Conservation (phyloP, 2,329 filamentous ascomycete species). For the Talaromyces marneffei region DNA sequence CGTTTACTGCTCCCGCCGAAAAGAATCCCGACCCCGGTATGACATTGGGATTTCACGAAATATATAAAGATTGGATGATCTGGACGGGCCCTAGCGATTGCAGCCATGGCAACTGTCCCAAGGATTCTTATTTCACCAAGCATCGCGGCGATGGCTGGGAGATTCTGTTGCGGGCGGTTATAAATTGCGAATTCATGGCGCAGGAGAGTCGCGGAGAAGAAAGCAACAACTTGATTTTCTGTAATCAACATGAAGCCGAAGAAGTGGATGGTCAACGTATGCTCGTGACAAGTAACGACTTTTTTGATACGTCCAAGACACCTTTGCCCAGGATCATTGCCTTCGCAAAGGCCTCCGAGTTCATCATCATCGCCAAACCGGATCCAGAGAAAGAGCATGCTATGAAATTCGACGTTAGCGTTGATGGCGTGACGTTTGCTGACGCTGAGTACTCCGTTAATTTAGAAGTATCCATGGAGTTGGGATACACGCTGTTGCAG, state of each 20-base stretch:
- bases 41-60: constrained; percentile 73
- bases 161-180: constrained; percentile 65
- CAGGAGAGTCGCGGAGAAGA: constrained; percentile 49
- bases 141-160: constrained; percentile 78
- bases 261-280: constrained; percentile 59
- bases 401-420: constrained; percentile 71
- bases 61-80: constrained; percentile 81
- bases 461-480: constrained; percentile 70
- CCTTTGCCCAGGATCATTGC: constrained; percentile 67
- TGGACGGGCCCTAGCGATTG: constrained; percentile 74
- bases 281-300: constrained; percentile 72
- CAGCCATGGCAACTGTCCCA: constrained; percentile 58
- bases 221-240: constrained; percentile 59
- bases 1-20: constrained; percentile 64
- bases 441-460: constrained; percentile 79
- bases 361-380: constrained; percentile 78
- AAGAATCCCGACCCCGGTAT: constrained; percentile 46
- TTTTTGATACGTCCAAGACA: constrained; percentile 56
- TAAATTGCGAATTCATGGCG: constrained; percentile 83
- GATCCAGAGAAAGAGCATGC: constrained; percentile 57
- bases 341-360: constrained; percentile 94
- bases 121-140: constrained; percentile 67
- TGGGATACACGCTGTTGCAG: constrained; percentile 86
- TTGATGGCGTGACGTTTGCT: constrained; percentile 79
- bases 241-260: constrained; percentile 58